Conservation (phyloP, 1,139 yeast species). For the Zhuliangozyma blackwelliae region DNA sequence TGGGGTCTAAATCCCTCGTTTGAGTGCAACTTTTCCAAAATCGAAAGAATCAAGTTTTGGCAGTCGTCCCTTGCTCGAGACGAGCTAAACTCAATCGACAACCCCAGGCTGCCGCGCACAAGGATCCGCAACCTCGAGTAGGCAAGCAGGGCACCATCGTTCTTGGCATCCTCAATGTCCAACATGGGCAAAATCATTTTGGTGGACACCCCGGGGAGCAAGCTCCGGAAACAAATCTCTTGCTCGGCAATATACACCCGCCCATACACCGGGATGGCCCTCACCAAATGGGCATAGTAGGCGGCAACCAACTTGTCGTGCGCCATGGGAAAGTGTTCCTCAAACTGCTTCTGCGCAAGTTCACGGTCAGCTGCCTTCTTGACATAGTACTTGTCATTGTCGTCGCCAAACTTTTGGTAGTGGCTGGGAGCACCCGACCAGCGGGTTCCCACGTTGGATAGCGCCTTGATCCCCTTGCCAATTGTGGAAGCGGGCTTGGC, state of each 20-base stretch:
- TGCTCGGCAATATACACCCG: constrained; percentile 68
- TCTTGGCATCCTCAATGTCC: constrained; percentile 53
- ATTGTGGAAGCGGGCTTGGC: constrained; percentile 12
- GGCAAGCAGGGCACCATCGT: constrained; percentile 46
- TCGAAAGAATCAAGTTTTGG: constrained; percentile 47
- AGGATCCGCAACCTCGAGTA: constrained; percentile 68
- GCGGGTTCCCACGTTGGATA: constrained; percentile 45
- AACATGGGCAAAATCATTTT: constrained; percentile 77
- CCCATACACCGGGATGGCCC: constrained; percentile 77
- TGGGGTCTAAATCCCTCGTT: constrained; percentile 23
- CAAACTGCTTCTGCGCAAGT: constrained; percentile 51
- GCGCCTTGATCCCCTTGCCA: constrained; percentile 26
- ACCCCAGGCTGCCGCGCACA: constrained; percentile 70
- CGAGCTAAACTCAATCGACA: constrained; percentile 70
- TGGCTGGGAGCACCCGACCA: constrained; percentile 66
- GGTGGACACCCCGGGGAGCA: constrained; percentile 74
- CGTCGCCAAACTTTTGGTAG: constrained; percentile 39
- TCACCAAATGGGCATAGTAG: constrained; percentile 66
- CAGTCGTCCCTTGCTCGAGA: constrained; percentile 72
- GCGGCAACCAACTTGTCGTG: constrained; percentile 58
- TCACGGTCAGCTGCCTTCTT: constrained; percentile 37
- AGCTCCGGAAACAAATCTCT: constrained; percentile 71
- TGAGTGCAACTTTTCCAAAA: constrained; percentile 39
- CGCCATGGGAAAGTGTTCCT: constrained; percentile 61
- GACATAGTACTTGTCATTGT: constrained; percentile 41